Percentiles rank a stretch among this genome's conserved stretches.
These are phyloP conservation scores for Trichoderma endophyticum DNA, from an alignment of 2,329 filamentous ascomycete genomes.

Conservation along the genomic window DNA sequence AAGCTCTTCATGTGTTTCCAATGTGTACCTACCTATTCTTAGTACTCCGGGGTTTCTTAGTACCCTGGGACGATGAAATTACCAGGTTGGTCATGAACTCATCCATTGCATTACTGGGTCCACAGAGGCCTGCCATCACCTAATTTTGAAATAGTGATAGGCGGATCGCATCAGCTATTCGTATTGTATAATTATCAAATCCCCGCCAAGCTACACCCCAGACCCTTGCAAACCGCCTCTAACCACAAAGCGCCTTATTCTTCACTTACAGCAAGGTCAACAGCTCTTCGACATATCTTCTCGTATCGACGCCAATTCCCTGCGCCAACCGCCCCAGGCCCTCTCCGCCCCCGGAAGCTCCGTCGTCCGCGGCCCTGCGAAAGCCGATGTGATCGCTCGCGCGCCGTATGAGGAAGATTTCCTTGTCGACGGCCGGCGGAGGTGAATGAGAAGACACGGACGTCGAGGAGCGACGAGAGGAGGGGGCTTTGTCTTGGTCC, in stretches of 20 bases:
- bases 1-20: too few species aligned
- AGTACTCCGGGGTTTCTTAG: background rate
- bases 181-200: background rate
- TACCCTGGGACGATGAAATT: background rate
- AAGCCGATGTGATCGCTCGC: constrained; percentile 54
- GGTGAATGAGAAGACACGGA: background rate
- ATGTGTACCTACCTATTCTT: background rate
- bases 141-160: background rate
- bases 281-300: constrained; percentile 70
- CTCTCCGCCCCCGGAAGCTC: constrained; percentile 46
- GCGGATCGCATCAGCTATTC: background rate
- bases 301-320: constrained; percentile 74
- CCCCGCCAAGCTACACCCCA: background rate
- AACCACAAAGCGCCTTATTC: background rate
- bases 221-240: background rate
- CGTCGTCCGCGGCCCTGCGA: constrained; percentile 36
- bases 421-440: constrained; percentile 42
- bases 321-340: constrained; percentile 62
- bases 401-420: constrained; percentile 59
- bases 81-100: background rate
- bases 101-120: background rate
- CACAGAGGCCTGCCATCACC: background rate
- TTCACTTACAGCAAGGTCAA: constrained; percentile 51
- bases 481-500: background rate
- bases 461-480: background rate